Evolutionary conservation across 768 basidiomycete genomes (phyloP).

Genomic region (Auricularia sp.): DNA sequence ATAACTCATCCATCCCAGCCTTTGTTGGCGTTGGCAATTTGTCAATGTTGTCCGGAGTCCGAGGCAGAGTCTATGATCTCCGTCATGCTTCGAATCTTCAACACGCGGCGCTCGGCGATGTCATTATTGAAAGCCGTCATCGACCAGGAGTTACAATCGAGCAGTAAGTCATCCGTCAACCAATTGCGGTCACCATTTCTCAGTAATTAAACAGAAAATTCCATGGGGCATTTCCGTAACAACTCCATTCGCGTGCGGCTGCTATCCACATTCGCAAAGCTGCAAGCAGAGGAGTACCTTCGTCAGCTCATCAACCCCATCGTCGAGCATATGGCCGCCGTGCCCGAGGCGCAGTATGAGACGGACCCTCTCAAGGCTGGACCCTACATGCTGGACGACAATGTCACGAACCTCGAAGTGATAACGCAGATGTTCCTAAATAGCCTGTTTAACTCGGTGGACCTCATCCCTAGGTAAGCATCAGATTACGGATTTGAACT

Average conservation of each 20-base stretch:
- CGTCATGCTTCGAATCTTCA: conserved; percentile 77
- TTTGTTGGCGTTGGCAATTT: conserved; percentile 72
- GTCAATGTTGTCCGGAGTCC: conserved; percentile 67
- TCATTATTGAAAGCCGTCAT: conserved; percentile 76
- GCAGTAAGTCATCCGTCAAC: conserved; percentile 37
- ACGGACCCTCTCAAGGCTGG: conserved; percentile 56
- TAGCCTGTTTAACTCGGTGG: background rate
- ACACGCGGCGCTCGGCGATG: conserved; percentile 62
- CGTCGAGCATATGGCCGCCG: conserved; percentile 61
- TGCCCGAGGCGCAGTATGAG: conserved; percentile 72
- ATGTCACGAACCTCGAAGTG: conserved; percentile 59
- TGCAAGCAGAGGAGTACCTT: conserved; percentile 91
- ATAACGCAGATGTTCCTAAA: conserved; percentile 68
- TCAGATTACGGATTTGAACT: background rate
- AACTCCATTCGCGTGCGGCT: conserved; percentile 85
- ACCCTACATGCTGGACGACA: conserved; percentile 53
- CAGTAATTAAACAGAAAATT: background rate
- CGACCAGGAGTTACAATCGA: conserved; percentile 69
- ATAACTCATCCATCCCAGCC: conserved; percentile 26
- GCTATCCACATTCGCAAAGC: conserved; percentile 72
- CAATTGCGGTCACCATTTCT: background rate
- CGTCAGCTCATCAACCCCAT: conserved; percentile 68
- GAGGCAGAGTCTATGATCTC: conserved; percentile 74
- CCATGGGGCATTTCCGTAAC: conserved; percentile 61
- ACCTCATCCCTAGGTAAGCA: background rate